phyloP scores from a whole-genome alignment of 1,284 basidiomycete species.

The Ustilago hordei region DNA sequence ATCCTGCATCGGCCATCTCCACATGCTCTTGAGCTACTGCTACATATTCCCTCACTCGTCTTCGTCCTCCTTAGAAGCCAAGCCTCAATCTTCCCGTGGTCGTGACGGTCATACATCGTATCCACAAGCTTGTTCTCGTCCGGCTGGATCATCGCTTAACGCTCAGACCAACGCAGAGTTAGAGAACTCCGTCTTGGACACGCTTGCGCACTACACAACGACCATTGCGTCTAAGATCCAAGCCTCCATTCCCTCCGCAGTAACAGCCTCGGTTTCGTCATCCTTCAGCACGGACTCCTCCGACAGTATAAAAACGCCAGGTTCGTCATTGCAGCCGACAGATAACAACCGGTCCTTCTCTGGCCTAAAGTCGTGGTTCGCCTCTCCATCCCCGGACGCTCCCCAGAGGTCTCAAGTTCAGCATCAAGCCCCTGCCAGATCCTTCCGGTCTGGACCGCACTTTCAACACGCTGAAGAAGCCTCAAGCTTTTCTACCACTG shows the following conservation, averaged over 20 bases:
- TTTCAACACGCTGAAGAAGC: not conserved
- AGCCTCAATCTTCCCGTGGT: not conserved
- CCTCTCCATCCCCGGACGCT: not conserved
- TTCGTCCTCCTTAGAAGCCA: constrained; percentile 7
- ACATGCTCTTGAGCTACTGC: constrained; percentile 40
- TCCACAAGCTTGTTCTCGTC: not conserved
- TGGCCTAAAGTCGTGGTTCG: constrained; percentile 25
- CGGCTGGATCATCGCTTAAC: not conserved
- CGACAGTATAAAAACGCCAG: not conserved
- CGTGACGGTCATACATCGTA: not conserved
- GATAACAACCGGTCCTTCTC: not conserved
- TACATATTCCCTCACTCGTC: constrained; percentile 36
- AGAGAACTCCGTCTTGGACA: not conserved
- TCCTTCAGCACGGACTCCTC: not conserved
- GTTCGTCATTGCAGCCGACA: not conserved
- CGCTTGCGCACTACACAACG: constrained; percentile 13
- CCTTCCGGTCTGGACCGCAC: not conserved
- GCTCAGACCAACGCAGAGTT: not conserved
- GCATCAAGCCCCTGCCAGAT: not conserved
- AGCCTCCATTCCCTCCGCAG: constrained; percentile 6
- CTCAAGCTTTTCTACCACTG: not conserved
- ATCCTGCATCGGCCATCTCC: not conserved
- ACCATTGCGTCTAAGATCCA: constrained; percentile 6
- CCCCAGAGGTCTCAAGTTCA: not conserved
- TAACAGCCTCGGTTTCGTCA: constrained; percentile 4